Conservation (phyloP, 1,139 yeast genomes). For the Taiozyma sp. region DNA sequence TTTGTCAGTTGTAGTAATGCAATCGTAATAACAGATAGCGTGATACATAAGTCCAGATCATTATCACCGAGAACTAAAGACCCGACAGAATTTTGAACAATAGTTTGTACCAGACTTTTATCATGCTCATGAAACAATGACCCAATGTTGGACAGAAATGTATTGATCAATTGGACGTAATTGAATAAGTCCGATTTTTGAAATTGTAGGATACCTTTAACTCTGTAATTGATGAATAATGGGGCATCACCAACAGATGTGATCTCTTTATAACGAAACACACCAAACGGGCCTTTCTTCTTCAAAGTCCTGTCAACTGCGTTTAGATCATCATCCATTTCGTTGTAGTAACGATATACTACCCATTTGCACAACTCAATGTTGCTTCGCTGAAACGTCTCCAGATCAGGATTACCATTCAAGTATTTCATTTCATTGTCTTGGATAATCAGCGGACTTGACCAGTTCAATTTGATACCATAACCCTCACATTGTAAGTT, state of each 20-base stretch:
- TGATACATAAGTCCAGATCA: background rate
- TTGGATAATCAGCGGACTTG: slow-evolving; percentile 29
- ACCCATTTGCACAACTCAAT: slow-evolving; percentile 69
- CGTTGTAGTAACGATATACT: slow-evolving; percentile 63
- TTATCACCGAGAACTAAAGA: background rate
- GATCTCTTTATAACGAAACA: slow-evolving; percentile 1
- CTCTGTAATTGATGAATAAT: background rate
- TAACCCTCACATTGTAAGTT: slow-evolving; percentile 45
- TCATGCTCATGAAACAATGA: background rate
- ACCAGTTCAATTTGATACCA: slow-evolving; percentile 46
- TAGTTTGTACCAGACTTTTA: background rate
- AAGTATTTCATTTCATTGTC: slow-evolving; percentile 14
- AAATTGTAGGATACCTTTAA: background rate
- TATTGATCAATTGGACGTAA: background rate
- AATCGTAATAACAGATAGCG: background rate
- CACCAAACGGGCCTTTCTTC: slow-evolving; percentile 10
- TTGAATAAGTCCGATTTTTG: slow-evolving; percentile 1
- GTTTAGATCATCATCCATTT: slow-evolving; percentile 67
- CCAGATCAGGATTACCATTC: slow-evolving; percentile 11
- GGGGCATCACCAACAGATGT: background rate
- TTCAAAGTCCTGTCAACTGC: slow-evolving; percentile 31
- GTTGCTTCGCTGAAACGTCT: slow-evolving; percentile 46
- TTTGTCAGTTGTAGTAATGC: background rate
- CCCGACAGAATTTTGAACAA: background rate
- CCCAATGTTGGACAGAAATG: background rate